phyloP scores from a whole-genome alignment of 495 filamentous ascomycete species.

The Aspergillus avenaceus region DNA sequence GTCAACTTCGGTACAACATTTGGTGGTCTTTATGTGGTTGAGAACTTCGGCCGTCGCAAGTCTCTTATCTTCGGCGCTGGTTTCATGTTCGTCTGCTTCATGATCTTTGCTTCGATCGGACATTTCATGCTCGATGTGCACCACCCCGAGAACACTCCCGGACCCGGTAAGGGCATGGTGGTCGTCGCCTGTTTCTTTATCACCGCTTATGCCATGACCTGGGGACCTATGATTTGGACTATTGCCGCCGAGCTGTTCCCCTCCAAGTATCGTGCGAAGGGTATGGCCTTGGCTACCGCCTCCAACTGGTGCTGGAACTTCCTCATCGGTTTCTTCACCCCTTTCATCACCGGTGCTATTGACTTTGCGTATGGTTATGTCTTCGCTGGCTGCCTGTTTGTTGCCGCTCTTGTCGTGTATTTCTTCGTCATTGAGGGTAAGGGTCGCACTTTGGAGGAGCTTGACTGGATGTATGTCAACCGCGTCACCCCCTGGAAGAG shows the following conservation, averaged over 20 bases:
- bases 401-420: conserved; percentile 57
- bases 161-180: conserved; percentile 68
- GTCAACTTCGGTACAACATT: conserved; percentile 74
- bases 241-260: conserved; percentile 78
- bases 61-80: conserved; percentile 62
- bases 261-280: conserved; percentile 65
- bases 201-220: conserved; percentile 54
- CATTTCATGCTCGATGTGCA: conserved; percentile 56
- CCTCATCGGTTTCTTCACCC: conserved; percentile 74
- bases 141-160: conserved; percentile 50
- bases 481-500: conserved; percentile 60
- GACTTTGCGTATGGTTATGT: conserved; percentile 72
- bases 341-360: conserved; percentile 63
- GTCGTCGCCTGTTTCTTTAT: conserved; percentile 68
- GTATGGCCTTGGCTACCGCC: conserved; percentile 70
- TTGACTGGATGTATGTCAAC: conserved; percentile 77
- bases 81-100: conserved; percentile 66
- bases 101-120: conserved; percentile 70
- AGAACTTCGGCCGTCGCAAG: conserved; percentile 65
- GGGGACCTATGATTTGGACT: conserved; percentile 80
- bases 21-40: conserved; percentile 65
- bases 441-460: conserved; percentile 63
- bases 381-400: conserved; percentile 64
- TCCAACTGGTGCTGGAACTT: conserved; percentile 89
- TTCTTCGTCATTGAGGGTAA: conserved; percentile 69